Evolutionary conservation across 805 yeast genomes (phyloP).

Genomic region (Metschnikowia noctiluminum): DNA sequence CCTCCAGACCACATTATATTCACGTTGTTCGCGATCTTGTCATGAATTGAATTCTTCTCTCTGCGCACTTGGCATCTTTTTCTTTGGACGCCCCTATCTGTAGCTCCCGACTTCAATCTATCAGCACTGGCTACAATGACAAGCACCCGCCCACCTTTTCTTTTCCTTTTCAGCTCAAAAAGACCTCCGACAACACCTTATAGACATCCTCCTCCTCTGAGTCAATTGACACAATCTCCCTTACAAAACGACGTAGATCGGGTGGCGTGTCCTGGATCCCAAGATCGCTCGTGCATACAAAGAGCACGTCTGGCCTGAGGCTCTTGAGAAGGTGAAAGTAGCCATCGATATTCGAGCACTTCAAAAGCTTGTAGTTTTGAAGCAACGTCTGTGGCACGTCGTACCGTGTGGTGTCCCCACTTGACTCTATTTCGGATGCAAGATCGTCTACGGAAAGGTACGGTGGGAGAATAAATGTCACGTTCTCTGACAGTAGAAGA

Average conservation of each 20-base stretch:
- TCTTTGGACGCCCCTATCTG: too few species aligned
- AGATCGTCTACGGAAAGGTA: slow-evolving; percentile 39
- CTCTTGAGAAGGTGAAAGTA: slow-evolving; percentile 38
- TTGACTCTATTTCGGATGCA: slow-evolving; percentile 18
- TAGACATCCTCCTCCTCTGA: slow-evolving; percentile 24
- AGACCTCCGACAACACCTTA: slow-evolving; percentile 21
- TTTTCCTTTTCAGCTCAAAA: slow-evolving; percentile 11
- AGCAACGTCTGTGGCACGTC: slow-evolving; percentile 24
- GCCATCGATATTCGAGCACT: slow-evolving; percentile 39
- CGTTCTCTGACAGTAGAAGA: slow-evolving; percentile 34
- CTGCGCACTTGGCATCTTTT: too few species aligned
- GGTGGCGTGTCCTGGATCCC: slow-evolving; percentile 31
- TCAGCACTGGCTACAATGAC: too few species aligned
- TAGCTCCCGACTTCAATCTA: too few species aligned
- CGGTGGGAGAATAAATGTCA: slow-evolving; percentile 44
- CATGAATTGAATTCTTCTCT: too few species aligned
- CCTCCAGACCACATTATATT: too few species aligned
- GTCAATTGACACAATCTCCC: slow-evolving; percentile 30
- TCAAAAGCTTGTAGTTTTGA: slow-evolving; percentile 37
- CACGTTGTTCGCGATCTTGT: too few species aligned
- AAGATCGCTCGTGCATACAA: slow-evolving; percentile 41
- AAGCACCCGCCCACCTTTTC: too few species aligned
- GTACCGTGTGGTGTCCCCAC: slow-evolving; percentile 1
- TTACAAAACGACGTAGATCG: slow-evolving; percentile 38
- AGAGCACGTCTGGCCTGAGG: slow-evolving; percentile 39